A percentile compares a stretch with the other conserved stretches of the same genome.
These are phyloP conservation scores for Curvularia lunata DNA, from an alignment of 2,329 filamentous ascomycete genomes.

Conservation along the genomic window DNA sequence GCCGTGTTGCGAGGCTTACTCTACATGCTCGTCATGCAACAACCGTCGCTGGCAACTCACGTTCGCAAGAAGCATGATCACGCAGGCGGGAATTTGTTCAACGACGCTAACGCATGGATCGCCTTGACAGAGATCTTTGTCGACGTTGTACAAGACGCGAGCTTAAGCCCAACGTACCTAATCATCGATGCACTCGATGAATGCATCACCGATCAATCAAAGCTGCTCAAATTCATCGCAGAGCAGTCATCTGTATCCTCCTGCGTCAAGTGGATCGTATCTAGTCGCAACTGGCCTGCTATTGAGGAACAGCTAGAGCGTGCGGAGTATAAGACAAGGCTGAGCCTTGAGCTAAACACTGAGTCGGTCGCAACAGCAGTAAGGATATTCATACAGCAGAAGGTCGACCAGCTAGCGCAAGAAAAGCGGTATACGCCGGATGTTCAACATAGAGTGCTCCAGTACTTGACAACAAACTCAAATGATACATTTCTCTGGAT, in stretches of 20 bases:
- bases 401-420: constrained; percentile 28
- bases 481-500: constrained; percentile 4
- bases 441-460: constrained; percentile 32
- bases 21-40: constrained; percentile 47
- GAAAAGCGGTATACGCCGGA: constrained; percentile 45
- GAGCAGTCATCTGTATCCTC: constrained; percentile 10
- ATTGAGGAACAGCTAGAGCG: constrained; percentile 48
- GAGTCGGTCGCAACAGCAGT: constrained; percentile 46
- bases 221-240: constrained; percentile 1
- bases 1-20: constrained; percentile 55
- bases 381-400: constrained; percentile 46
- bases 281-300: constrained; percentile 20
- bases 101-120: constrained; percentile 43
- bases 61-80: constrained; percentile 36
- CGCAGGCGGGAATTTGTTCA: constrained; percentile 14
- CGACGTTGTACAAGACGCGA: constrained; percentile 49
- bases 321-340: constrained; percentile 24
- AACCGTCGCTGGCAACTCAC: constrained; percentile 38
- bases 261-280: constrained; percentile 25
- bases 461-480: constrained; percentile 39
- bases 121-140: constrained; percentile 45
- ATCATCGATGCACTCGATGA: constrained; percentile 25
- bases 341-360: constrained; percentile 48
- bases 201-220: constrained; percentile 5
- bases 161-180: constrained; percentile 7